phyloP scores from a whole-genome alignment of 1,139 yeast species.

The Blastobotrys raffinosifermentans region DNA sequence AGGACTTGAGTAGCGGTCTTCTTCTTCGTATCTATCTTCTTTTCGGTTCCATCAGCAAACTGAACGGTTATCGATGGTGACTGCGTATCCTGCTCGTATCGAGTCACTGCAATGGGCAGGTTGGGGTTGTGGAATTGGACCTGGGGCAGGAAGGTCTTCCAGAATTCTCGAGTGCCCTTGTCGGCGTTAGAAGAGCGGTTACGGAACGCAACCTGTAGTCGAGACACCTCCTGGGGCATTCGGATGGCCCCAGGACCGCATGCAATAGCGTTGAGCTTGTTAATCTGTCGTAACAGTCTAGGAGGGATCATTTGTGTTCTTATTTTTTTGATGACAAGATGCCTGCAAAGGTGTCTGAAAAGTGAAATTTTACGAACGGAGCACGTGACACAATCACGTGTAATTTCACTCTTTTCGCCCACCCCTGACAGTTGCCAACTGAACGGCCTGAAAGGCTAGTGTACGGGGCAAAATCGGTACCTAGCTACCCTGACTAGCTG shows the following conservation, averaged over 20 bases:
- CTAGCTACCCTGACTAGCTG: too few relatives aligned
- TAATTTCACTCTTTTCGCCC: too few relatives aligned
- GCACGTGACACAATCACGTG: too few relatives aligned
- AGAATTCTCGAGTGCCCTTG: slow-evolving; percentile 46
- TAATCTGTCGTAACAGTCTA: slow-evolving; percentile 31
- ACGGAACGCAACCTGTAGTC: slow-evolving; percentile 42
- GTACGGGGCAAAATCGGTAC: too few relatives aligned
- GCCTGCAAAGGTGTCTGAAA: too few relatives aligned
- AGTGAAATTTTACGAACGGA: too few relatives aligned
- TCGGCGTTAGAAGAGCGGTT: slow-evolving; percentile 30
- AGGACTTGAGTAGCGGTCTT: slow-evolving; percentile 38
- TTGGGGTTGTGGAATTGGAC: slow-evolving; percentile 77
- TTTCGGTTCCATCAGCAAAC: slow-evolving; percentile 32
- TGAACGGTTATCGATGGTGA: slow-evolving; percentile 1
- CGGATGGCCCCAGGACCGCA: slow-evolving; percentile 43
- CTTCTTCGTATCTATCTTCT: slow-evolving; percentile 36
- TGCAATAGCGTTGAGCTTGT: slow-evolving; percentile 39
- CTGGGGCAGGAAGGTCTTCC: slow-evolving; percentile 70
- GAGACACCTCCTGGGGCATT: slow-evolving; percentile 36
- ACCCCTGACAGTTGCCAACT: too few relatives aligned
- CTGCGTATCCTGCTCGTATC: slow-evolving; percentile 4
- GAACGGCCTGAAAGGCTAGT: too few relatives aligned
- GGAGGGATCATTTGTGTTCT: slow-evolving; percentile 4
- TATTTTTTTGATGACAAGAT: too few relatives aligned
- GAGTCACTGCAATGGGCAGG: slow-evolving; percentile 51